These are phyloP conservation scores for Aspergillus clavatus DNA, from an alignment of 2,329 filamentous ascomycete species.

Conservation along the genomic window DNA sequence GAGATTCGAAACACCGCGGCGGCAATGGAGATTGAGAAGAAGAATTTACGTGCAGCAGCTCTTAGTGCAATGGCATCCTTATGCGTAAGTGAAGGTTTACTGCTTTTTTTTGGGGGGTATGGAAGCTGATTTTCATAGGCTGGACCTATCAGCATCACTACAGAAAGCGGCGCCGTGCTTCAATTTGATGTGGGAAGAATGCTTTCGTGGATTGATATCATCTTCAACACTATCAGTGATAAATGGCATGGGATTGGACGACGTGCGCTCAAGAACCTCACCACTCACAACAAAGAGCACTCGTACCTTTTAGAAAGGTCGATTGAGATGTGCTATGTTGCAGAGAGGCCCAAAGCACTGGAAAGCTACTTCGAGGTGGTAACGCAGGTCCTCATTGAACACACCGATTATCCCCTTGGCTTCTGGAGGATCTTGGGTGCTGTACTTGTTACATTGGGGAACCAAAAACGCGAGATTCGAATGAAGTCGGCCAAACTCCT, in stretches of 20 bases:
- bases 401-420: constrained; percentile 73
- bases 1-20: constrained; percentile 77
- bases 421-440: constrained; percentile 90
- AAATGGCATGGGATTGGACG: constrained; percentile 86
- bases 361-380: constrained; percentile 96
- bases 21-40: constrained; percentile 94
- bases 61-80: constrained; percentile 93
- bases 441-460: constrained; percentile 86
- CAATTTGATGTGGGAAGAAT: constrained; percentile 91
- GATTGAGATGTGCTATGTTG: constrained; percentile 83
- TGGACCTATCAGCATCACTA: constrained; percentile 76
- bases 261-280: constrained; percentile 80
- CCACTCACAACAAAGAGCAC: constrained; percentile 84
- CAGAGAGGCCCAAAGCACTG: constrained; percentile 73
- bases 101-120: background rate
- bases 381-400: constrained; percentile 76
- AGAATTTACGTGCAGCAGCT: constrained; percentile 82
- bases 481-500: constrained; percentile 82
- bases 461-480: constrained; percentile 81
- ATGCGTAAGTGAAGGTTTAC: constrained; percentile 57
- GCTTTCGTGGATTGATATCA: constrained; percentile 91
- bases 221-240: constrained; percentile 88
- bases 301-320: constrained; percentile 82
- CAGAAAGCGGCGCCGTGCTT: constrained; percentile 78
- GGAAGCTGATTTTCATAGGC: constrained; percentile 31